Evolutionary conservation across 169 alveolate genomes (phyloP).

Genomic region (Pseudocohnilembus persalinus): DNA sequence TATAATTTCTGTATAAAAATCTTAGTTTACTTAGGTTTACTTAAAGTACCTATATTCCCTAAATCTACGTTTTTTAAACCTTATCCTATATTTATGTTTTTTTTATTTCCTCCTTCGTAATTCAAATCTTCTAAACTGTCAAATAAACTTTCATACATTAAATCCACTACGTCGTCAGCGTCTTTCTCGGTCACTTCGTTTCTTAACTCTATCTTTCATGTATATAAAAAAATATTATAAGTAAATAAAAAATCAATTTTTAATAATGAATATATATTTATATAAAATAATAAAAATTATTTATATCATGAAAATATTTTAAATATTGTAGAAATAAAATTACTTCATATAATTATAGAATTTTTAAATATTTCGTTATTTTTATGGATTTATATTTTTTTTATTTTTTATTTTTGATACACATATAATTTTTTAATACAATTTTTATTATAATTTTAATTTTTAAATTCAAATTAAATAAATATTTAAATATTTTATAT

Average conservation of each 20-base stretch:
- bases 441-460: too few species aligned
- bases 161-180: conserved; percentile 61
- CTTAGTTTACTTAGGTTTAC: conserved; percentile 15
- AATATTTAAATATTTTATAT: conserved; percentile 27
- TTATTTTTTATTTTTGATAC: too few species aligned
- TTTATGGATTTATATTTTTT: too few species aligned
- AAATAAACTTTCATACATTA: conserved; percentile 54
- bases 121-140: conserved; percentile 32
- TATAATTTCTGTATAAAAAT: conserved; percentile 1
- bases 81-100: not conserved
- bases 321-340: too few species aligned
- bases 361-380: too few species aligned
- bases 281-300: too few species aligned
- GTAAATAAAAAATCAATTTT: too few species aligned
- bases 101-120: not conserved
- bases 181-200: conserved; percentile 47
- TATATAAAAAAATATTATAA: conserved; percentile 42
- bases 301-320: too few species aligned
- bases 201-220: conserved; percentile 56
- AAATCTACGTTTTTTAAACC: conserved; percentile 17
- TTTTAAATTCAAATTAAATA: conserved; percentile 39
- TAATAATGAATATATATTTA: too few species aligned
- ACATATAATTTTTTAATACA: too few species aligned
- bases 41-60: not conserved
- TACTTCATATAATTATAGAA: too few species aligned